A percentile compares a stretch with the other conserved stretches of the same genome.
Evolutionary conservation across 768 basidiomycete genomes (phyloP).

Genomic region (Calvatia gigantea): DNA sequence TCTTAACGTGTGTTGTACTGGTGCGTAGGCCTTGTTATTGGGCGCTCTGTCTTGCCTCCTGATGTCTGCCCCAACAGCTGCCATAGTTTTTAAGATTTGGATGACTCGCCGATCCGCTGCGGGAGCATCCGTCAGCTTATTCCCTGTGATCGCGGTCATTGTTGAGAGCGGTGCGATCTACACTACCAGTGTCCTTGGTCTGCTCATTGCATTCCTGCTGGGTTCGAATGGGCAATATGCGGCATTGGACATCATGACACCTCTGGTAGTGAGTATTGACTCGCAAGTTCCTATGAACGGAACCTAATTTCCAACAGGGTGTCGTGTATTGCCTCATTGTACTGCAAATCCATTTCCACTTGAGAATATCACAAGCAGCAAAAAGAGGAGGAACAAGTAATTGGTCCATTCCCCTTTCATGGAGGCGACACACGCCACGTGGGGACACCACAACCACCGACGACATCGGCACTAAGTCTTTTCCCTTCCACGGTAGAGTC

Average conservation of each 20-base stretch:
- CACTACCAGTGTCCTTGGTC: background rate
- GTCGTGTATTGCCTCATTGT: conserved; percentile 8
- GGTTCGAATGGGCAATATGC: conserved; percentile 2
- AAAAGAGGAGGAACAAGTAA: background rate
- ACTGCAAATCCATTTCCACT: conserved; percentile 4
- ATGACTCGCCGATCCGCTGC: background rate
- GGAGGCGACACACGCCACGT: background rate
- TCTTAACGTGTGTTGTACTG: conserved; percentile 6
- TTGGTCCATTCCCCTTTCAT: background rate
- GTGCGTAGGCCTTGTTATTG: background rate
- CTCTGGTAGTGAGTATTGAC: background rate
- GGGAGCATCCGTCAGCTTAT: background rate
- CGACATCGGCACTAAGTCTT: background rate
- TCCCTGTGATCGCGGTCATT: conserved; percentile 1
- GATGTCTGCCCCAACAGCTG: background rate
- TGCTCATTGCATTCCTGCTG: background rate
- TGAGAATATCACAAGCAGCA: background rate
- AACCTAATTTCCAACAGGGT: background rate
- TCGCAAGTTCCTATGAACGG: background rate
- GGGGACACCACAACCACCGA: background rate
- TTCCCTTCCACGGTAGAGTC: background rate
- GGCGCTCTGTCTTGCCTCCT: background rate
- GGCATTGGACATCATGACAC: conserved; percentile 6
- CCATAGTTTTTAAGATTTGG: conserved; percentile 5
- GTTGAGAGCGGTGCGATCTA: conserved; percentile 8